phyloP scores from a whole-genome alignment of 2,329 filamentous ascomycete genomes.

The Cladosporium sp. region DNA sequence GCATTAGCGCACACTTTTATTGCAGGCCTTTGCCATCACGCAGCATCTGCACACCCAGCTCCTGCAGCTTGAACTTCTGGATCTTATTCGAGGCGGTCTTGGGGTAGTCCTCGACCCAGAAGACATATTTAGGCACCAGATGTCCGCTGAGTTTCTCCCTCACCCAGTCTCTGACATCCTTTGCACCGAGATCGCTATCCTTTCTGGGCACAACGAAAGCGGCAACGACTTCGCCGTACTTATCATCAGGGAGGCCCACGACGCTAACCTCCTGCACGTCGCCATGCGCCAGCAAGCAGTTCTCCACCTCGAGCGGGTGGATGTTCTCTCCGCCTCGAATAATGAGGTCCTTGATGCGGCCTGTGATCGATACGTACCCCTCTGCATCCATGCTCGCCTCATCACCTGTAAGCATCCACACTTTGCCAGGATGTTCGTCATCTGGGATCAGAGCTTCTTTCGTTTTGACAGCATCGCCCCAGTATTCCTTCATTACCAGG shows the following conservation, averaged over 20 bases:
- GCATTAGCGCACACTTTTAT: constrained; percentile 7
- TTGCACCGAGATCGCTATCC: constrained; percentile 47
- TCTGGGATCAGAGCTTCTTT: constrained; percentile 61
- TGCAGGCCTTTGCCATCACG: constrained; percentile 34
- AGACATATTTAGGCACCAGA: constrained; percentile 80
- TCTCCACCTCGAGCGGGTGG: constrained; percentile 88
- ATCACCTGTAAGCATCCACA: constrained; percentile 92
- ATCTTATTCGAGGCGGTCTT: constrained; percentile 98
- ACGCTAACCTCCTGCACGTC: constrained; percentile 73
- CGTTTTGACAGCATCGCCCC: constrained; percentile 67
- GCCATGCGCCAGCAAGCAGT: constrained; percentile 71
- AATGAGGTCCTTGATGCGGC: constrained; percentile 90
- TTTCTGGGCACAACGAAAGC: constrained; percentile 68
- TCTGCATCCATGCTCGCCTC: constrained; percentile 79
- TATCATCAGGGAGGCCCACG: constrained; percentile 75
- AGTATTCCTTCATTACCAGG: constrained; percentile 87
- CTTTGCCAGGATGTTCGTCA: constrained; percentile 50
- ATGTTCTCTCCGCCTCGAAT: constrained; percentile 96
- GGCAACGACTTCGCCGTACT: constrained; percentile 80
- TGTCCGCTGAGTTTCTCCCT: constrained; percentile 66
- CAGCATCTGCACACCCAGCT: constrained; percentile 55
- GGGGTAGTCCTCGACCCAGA: constrained; percentile 78
- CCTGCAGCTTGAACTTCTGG: constrained; percentile 83
- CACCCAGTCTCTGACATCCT: constrained; percentile 70
- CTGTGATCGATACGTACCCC: constrained; percentile 84